A percentile compares a stretch with the other conserved stretches of the same genome.
Evolutionary conservation across 306 rosid genomes (phyloP).

Genomic region (cucumber (Cucumis sativus)): DNA sequence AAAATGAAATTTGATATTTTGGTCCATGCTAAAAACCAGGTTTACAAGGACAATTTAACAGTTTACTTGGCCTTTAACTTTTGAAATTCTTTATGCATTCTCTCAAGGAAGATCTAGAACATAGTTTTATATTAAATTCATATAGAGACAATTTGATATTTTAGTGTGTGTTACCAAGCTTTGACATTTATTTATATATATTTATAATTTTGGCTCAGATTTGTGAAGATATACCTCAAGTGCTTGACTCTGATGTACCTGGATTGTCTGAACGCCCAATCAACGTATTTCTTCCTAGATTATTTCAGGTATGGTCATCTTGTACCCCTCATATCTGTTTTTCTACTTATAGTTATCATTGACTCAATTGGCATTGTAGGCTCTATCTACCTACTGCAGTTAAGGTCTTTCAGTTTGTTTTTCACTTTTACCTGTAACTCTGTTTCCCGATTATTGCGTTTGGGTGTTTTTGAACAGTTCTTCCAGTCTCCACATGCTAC

Average conservation of each 20-base stretch:
- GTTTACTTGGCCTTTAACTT: neutral
- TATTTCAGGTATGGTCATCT: conserved; percentile 45
- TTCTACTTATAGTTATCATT: neutral
- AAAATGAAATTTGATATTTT: neutral
- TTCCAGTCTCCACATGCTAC: conserved; percentile 89
- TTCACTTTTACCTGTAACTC: neutral
- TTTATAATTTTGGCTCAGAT: conserved; percentile 33
- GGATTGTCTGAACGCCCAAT: conserved; percentile 97
- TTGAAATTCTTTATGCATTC: neutral
- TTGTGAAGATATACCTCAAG: conserved; percentile 96
- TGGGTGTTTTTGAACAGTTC: conserved; percentile 34
- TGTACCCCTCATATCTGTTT: neutral
- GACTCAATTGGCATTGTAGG: neutral
- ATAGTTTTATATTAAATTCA: neutral
- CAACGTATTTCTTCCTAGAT: conserved; percentile 72
- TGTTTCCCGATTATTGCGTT: neutral
- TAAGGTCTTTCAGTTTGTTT: neutral
- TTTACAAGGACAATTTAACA: neutral
- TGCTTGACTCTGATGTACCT: conserved; percentile 81
- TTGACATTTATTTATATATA: neutral
- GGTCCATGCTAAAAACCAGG: neutral
- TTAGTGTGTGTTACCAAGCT: neutral
- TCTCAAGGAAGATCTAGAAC: neutral
- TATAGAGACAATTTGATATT: neutral
- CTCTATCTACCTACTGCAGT: neutral